Base-by-base conservation (phyloP, 441 rosid genomes). In the Pelargonium myrrhifolium region DNA sequence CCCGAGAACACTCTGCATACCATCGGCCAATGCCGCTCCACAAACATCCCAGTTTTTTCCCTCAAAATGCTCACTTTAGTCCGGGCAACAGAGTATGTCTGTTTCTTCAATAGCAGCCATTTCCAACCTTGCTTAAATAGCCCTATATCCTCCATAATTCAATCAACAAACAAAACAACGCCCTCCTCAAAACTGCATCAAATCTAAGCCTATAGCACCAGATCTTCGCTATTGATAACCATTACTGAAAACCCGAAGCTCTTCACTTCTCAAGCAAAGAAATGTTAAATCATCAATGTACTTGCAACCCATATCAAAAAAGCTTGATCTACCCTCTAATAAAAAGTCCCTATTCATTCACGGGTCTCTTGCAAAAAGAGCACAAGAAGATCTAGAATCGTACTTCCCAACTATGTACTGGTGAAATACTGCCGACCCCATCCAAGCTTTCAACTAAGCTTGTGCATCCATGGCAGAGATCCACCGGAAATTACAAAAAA, bases 21-120 rank as follows among this genome's bases (percentile, higher is more conserved):
- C 78, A 80, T 72, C 12, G 99, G 99, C 99, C 99, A 90, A 66
- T 92, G 92, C 71, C 86, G 86, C 78, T 92, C 98, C 72, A 86
- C 72, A 2, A 86, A 72, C 69, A 71, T 76, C 17, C 86, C 90
- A 62, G 76, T 74, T 78, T 79, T 80, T 68, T 87, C 98, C 68
- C 78, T 77, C 68, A 76, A 82, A 67, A 83, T 76, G 15, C 76
- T 77, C 17, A 77, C 66, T 3, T 79, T 83, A 15, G 77, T 80
- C 71, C 76, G 80, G n/a, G 74, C 89, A 42, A 68, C 69, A 3
- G 81, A 86, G 40, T 66, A 87, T 15, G 78, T 68, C 62, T 79
- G 83, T 65, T 92, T 90, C 88, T 89, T 98, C 5, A 88, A 81
- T 55, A 81, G 86, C 72, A 92, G 72, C 98, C 99, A 95, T 77